Evolutionary conservation across 805 yeast genomes (phyloP).

Genomic region (Danielia reshetovae): DNA sequence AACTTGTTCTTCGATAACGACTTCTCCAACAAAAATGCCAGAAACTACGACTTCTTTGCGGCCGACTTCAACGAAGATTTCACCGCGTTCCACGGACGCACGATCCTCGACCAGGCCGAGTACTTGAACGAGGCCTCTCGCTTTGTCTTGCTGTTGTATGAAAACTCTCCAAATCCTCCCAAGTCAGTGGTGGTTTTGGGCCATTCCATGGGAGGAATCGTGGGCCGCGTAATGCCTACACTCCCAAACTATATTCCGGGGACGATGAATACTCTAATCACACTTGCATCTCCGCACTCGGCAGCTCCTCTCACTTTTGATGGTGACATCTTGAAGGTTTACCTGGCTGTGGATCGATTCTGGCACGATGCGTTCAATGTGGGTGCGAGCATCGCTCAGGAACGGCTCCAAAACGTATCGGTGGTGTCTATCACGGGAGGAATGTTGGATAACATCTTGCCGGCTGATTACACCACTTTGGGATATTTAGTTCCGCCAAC

Average conservation of each 20-base stretch:
- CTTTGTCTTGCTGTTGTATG: conserved; percentile 69
- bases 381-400: conserved; percentile 29
- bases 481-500: conserved; percentile 65
- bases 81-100: conserved; percentile 93
- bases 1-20: conserved; percentile 43
- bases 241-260: conserved; percentile 67
- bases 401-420: conserved; percentile 55
- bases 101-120: conserved; percentile 90
- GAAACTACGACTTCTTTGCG: conserved; percentile 76
- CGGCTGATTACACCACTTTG: conserved; percentile 84
- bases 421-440: conserved; percentile 91
- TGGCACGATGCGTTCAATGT: conserved; percentile 64
- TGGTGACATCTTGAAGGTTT: conserved; percentile 74
- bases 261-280: conserved; percentile 78
- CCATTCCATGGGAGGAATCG: conserved; percentile 98
- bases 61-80: conserved; percentile 95
- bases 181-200: conserved; percentile 74
- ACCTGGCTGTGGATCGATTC: conserved; percentile 68
- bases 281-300: conserved; percentile 88
- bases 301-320: conserved; percentile 93
- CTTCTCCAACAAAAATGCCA: conserved; percentile 25
- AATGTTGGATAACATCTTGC: conserved; percentile 66
- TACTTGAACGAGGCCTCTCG: conserved; percentile 82
- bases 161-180: conserved; percentile 43
- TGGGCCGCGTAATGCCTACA: conserved; percentile 79